Base-by-base conservation (phyloP, 1,139 yeast species). In the Meyerozyma elateridarum region DNA sequence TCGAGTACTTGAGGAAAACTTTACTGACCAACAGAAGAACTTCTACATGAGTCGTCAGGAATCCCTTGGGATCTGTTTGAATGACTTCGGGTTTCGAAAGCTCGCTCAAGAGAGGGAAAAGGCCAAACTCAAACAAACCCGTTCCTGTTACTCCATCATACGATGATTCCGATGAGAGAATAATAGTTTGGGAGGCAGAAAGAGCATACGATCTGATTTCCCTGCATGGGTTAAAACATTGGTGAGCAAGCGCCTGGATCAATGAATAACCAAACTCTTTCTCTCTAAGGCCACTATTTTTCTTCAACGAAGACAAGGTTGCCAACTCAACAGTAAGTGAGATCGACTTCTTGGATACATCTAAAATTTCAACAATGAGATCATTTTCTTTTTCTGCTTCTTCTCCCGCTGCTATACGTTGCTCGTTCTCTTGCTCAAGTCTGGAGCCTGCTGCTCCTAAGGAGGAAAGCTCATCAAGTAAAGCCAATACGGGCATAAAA, bases 161-260 rank as follows among this genome's bases (percentile, higher is more conserved):
- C 33, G 42, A 39, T 46, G 40, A 8, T 42, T 51, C 35, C 1
- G 41, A 38, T 25, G 39, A 36, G 13, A 42, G 31, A 12, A 57
- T 58, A 18, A 64, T 46, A 0, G 69, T 41, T 45, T 76, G 77
- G 46, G 88, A 60, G 12, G 72, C 51, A 36, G 69, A 60, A 37
- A 82, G 53, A 0, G 95, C 91, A 52, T 66, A 74, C 0, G 71
- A 58, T 29, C 96, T 65, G 8, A 88, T 66, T 49, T 83, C 88
- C 22, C 85, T 69, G 51, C 95, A 85, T 7, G 95, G 95, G 47
- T 87, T 88, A 52, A 84, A 73, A 51, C 96, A 85, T 55, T 88
- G 96, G 46, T 83, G 89, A 0, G 93, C 87, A 37, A 88, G 65
- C 0, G 93, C 91, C 50, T 85, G 91, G 19, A 81, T 62, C 37